These are phyloP conservation scores for Halophytophthora polymorphica DNA, from an alignment of 352 stramenopile species.

Conservation along the genomic window DNA sequence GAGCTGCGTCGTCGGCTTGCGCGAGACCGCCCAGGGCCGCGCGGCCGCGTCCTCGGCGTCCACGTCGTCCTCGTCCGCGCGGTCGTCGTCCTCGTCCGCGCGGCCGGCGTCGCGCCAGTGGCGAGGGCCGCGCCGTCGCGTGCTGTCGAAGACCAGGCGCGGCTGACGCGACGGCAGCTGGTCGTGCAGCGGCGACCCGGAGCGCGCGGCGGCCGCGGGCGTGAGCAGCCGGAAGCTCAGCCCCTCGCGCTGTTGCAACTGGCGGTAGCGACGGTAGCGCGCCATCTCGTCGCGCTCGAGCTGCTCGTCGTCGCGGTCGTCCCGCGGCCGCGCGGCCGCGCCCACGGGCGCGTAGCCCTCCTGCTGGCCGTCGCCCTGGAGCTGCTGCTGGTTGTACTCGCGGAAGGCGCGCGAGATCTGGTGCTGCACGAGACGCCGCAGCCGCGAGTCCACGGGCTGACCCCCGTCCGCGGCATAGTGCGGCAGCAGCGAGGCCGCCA, in stretches of 20 bases:
- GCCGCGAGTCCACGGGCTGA: slow-evolving; percentile 12
- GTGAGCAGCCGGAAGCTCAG: slow-evolving; percentile 20
- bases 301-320: slow-evolving; percentile 5
- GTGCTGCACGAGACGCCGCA: slow-evolving; percentile 29
- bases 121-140: slow-evolving; percentile 1
- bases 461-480: slow-evolving; percentile 19
- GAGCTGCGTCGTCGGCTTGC: neutral
- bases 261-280: slow-evolving; percentile 13
- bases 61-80: slow-evolving; percentile 1
- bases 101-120: slow-evolving; percentile 6
- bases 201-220: slow-evolving; percentile 8
- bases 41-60: too few relatives aligned
- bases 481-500: slow-evolving; percentile 7
- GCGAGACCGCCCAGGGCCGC: slow-evolving; percentile 3
- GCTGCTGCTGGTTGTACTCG: slow-evolving; percentile 24
- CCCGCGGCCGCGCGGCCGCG: neutral
- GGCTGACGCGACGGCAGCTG: slow-evolving; percentile 7
- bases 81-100: slow-evolving; percentile 3
- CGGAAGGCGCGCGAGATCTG: slow-evolving; percentile 40
- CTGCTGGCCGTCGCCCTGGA: slow-evolving; percentile 4
- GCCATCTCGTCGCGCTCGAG: neutral
- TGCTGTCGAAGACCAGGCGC: slow-evolving; percentile 23
- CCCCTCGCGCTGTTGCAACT: slow-evolving; percentile 22
- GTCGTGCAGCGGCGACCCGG: slow-evolving; percentile 8
- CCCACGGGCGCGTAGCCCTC: neutral